Conservation (phyloP, 805 yeast genomes). For the Candida ascalaphidarum region DNA sequence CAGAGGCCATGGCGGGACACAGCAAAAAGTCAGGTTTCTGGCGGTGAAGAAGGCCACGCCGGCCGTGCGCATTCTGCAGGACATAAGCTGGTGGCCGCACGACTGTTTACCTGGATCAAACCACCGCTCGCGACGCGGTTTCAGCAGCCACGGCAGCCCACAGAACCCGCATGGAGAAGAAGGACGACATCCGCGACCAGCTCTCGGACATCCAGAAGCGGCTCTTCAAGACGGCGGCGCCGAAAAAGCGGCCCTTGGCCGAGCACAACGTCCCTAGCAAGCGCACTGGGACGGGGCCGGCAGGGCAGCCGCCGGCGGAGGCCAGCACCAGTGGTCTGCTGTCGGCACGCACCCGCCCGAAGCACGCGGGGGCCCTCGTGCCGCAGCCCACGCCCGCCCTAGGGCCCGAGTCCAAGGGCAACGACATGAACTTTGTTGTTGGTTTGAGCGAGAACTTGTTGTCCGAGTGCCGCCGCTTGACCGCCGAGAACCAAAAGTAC, state of each 20-base stretch:
- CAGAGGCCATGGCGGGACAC: too few species aligned
- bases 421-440: conserved; percentile 64
- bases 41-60: too few species aligned
- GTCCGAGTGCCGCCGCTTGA: conserved; percentile 61
- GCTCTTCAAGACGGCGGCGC: conserved; percentile 12
- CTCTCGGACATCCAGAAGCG: conserved; percentile 29
- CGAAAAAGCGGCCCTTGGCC: background rate
- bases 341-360: background rate
- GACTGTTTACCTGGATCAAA: too few species aligned
- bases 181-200: conserved; percentile 29
- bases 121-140: too few species aligned
- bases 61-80: too few species aligned
- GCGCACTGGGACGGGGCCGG: too few species aligned
- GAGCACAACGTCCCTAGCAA: background rate
- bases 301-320: conserved; percentile 1
- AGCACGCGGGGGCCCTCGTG: conserved; percentile 1
- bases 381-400: conserved; percentile 21
- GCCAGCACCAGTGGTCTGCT: conserved; percentile 2
- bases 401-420: conserved; percentile 40
- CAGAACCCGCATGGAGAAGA: too few species aligned
- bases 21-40: too few species aligned
- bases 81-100: too few species aligned
- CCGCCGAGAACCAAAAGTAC: conserved; percentile 49
- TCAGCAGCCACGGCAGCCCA: too few species aligned
- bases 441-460: conserved; percentile 67